Base-by-base conservation (phyloP, 78 protist genomes). In the Speleostelium caveatum region DNA sequence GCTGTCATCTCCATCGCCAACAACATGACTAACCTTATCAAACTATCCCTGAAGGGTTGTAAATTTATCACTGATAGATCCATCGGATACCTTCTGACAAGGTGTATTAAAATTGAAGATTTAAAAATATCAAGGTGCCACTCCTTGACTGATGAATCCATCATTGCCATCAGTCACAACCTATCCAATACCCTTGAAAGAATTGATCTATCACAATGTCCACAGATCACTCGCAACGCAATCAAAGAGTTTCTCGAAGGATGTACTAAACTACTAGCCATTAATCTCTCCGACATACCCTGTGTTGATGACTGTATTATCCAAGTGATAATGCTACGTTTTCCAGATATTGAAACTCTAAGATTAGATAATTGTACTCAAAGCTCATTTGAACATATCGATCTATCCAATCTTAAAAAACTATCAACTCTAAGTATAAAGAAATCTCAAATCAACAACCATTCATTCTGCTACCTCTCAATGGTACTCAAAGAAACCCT, bases 171-270 rank as follows among this genome's bases (percentile, higher is more conserved):
- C 12, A 35, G 78, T 21, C 35, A 73, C 2, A 19, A 72, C 6
- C 39, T 83, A 7, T 26, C 36, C 21, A 3, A 3, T 14, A 41
- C 72, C 28, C 38, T 83, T 21, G 91, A 83, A 19, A 56, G 79
- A 39, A 83, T 83, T 2, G 91, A 83, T 42, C 16, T 83, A 28
- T 83, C 91, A 42, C 67, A 69, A 71, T 83, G 91, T 59, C 91
- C 91, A 41, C 80, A 83, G 59, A 62, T 83, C 0, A 14, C 39
- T n/a, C 79, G 55, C 19, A 22, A 26, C 0, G 26, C 71, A 3
- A 33, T 83, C 2, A 35, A 33, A 1, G 42, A 35, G 24, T 39
- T 83, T 0, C 12, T 83, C 14, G 12, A 28, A 0, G 42, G 7
- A 56, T 83, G 79, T 69, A 32, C 30, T 1, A 60, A 41, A 19